Percentiles rank a stretch among this genome's conserved stretches.
Evolutionary conservation across 1,139 yeast species (phyloP).

Genomic region (Casaregolazyma suthepensis): DNA sequence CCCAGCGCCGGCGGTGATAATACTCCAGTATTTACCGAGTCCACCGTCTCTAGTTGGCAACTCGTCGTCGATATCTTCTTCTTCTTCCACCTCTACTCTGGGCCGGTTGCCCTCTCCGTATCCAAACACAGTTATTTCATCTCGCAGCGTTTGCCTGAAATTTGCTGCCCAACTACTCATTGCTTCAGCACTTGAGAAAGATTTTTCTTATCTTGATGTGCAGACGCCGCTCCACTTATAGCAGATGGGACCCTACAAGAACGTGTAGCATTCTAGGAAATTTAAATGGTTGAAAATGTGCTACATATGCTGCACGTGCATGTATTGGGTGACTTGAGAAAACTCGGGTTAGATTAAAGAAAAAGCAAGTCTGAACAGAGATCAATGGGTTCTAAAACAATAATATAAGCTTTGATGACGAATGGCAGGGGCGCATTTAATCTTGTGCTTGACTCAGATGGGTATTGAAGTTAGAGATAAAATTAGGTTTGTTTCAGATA

Average conservation of each 20-base stretch:
- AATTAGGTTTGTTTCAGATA: background rate
- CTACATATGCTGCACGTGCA: background rate
- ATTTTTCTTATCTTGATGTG: background rate
- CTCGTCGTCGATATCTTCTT: background rate
- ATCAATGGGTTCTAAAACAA: no score
- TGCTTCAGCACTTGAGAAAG: background rate
- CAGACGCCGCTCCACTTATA: background rate
- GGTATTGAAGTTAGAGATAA: background rate
- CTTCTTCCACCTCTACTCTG: background rate
- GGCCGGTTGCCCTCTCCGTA: background rate
- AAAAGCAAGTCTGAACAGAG: no score
- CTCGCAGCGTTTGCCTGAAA: background rate
- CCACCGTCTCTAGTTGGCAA: slow-evolving; percentile 14
- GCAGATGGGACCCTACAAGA: background rate
- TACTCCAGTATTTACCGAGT: slow-evolving; percentile 49
- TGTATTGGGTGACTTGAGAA: background rate
- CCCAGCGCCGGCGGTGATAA: slow-evolving; percentile 84
- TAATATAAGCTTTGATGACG: no score
- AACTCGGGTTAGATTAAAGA: background rate
- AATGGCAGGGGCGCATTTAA: background rate
- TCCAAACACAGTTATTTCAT: background rate
- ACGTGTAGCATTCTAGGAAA: background rate
- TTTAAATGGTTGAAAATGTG: background rate
- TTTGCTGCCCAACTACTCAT: background rate
- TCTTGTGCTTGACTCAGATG: background rate